A percentile compares a stretch with the other conserved stretches of the same genome.
Evolutionary conservation across 257 asterid species (phyloP).

Genomic region (Parsonsia alboflavescens): DNA sequence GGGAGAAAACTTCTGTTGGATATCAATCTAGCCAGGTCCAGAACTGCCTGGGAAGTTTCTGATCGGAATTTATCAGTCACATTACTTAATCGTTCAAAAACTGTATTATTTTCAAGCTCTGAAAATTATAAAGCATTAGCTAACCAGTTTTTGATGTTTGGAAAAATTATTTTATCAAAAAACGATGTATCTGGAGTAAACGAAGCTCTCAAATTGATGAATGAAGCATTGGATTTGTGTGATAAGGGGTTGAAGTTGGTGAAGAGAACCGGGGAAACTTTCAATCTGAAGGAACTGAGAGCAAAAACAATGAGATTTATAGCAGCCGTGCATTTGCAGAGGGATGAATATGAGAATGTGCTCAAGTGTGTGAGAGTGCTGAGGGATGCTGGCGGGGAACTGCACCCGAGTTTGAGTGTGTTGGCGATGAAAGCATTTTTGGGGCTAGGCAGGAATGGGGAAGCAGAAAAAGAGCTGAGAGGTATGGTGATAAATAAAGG

Average conservation of each 20-base stretch:
- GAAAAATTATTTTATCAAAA: slow-evolving; percentile 53
- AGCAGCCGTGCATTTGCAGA: slow-evolving; percentile 88
- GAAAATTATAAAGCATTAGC: slow-evolving; percentile 62
- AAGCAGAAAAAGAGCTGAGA: slow-evolving; percentile 94
- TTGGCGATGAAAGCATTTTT: slow-evolving; percentile 98
- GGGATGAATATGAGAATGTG: slow-evolving; percentile 82
- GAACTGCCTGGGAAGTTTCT: slow-evolving; percentile 79
- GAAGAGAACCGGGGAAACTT: slow-evolving; percentile 61
- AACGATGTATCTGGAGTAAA: slow-evolving; percentile 49
- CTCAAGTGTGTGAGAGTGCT: slow-evolving; percentile 84
- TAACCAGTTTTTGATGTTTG: slow-evolving; percentile 70
- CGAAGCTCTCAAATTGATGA: slow-evolving; percentile 82
- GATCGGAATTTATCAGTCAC: slow-evolving; percentile 66
- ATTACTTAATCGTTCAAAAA: slow-evolving; percentile 77
- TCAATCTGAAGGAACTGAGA: slow-evolving; percentile 75
- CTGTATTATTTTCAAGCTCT: slow-evolving; percentile 54
- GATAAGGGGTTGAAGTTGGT: slow-evolving; percentile 90
- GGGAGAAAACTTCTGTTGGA: slow-evolving; percentile 67
- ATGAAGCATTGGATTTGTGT: slow-evolving; percentile 80
- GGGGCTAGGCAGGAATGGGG: slow-evolving; percentile 70
- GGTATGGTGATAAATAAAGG: slow-evolving; percentile 78
- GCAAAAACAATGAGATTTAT: slow-evolving; percentile 80
- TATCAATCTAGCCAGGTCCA: slow-evolving; percentile 71
- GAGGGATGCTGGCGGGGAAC: slow-evolving; percentile 73
- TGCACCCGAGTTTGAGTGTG: slow-evolving; percentile 89